Conservation (phyloP, 306 rosid species). For the Bauhinia variegata region DNA sequence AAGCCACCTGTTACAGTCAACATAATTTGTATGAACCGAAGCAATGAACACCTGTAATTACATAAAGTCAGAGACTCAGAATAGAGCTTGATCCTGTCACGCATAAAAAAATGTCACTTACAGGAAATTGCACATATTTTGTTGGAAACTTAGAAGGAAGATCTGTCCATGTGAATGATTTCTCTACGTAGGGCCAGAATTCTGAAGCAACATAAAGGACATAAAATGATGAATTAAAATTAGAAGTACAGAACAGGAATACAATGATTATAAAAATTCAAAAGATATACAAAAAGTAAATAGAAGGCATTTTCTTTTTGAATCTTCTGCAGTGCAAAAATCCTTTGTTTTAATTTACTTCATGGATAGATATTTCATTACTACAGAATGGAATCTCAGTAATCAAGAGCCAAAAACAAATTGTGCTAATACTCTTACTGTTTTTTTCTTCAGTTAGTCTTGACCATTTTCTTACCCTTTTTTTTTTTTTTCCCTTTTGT, state of each 20-base stretch:
- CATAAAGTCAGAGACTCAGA: constrained; percentile 18
- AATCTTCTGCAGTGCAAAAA: neutral
- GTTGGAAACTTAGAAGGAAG: constrained; percentile 95
- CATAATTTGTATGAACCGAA: constrained; percentile 85
- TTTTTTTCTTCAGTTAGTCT: neutral
- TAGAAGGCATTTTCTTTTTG: neutral
- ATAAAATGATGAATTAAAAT: constrained; percentile 19
- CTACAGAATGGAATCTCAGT: neutral
- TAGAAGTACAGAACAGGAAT: constrained; percentile 1
- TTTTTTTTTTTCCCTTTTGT: too few species aligned
- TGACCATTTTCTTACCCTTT: too few species aligned
- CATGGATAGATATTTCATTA: neutral
- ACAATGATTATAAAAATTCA: neutral
- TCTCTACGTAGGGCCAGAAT: constrained; percentile 88
- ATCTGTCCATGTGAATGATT: constrained; percentile 96
- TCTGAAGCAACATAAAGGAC: constrained; percentile 59
- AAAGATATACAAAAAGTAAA: neutral
- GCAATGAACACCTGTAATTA: constrained; percentile 77
- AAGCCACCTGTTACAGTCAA: constrained; percentile 98
- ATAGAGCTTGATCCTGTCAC: constrained; percentile 28
- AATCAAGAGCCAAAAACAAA: neutral
- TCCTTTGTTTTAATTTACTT: neutral
- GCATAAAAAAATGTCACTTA: constrained; percentile 48
- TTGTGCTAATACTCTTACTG: neutral
- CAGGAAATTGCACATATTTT: constrained; percentile 95